Conservation (phyloP, 345 rosid species). For the Linum lewisii region DNA sequence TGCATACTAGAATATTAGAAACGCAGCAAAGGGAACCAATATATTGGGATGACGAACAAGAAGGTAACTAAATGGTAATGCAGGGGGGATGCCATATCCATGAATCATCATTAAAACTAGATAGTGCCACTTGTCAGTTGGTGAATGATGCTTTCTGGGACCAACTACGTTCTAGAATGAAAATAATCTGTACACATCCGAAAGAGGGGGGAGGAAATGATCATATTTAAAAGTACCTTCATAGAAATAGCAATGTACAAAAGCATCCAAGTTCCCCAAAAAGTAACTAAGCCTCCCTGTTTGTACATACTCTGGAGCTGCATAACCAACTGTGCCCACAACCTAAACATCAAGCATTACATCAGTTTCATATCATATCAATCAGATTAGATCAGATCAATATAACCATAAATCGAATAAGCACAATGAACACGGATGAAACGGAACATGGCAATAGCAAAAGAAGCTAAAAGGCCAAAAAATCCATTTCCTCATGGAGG, state of each 20-base stretch:
- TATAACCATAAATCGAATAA: slow-evolving; percentile 1
- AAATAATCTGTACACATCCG: too few species aligned
- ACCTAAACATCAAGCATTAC: slow-evolving; percentile 31
- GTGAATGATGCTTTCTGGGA: background rate
- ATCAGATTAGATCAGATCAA: too few species aligned
- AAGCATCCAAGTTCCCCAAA: slow-evolving; percentile 63
- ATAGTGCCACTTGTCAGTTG: background rate
- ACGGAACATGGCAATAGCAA: too few species aligned
- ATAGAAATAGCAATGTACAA: slow-evolving; percentile 53
- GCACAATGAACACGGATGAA: background rate
- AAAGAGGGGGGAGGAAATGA: too few species aligned
- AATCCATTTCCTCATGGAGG: slow-evolving; percentile 94
- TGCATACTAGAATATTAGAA: too few species aligned
- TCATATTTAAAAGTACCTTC: slow-evolving; percentile 48
- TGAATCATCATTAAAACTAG: too few species aligned
- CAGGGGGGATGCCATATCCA: too few species aligned
- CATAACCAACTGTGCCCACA: slow-evolving; percentile 93
- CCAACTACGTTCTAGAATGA: too few species aligned
- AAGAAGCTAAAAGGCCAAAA: slow-evolving; percentile 39
- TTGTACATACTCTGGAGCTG: slow-evolving; percentile 94
- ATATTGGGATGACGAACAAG: too few species aligned
- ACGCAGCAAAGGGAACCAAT: too few species aligned
- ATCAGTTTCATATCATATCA: background rate
- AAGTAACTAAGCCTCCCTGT: slow-evolving; percentile 70
- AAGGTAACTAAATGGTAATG: too few species aligned